Conservation (phyloP, 2,329 filamentous ascomycete species). For the Aaosphaeria pasadenensis region DNA sequence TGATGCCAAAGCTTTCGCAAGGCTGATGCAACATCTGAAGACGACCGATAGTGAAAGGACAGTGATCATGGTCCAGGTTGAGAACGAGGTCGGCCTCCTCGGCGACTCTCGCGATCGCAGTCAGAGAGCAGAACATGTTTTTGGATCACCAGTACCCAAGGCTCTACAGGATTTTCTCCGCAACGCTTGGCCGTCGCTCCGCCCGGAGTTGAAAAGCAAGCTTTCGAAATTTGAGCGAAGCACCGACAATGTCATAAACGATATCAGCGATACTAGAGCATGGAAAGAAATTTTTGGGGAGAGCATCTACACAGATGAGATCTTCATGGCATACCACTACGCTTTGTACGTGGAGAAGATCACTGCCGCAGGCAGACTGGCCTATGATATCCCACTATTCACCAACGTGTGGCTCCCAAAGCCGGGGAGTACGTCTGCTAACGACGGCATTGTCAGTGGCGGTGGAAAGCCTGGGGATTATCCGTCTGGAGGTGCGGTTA, state of each 20-base stretch:
- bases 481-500: slow-evolving; percentile 47
- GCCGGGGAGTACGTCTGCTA: slow-evolving; percentile 7
- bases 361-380: slow-evolving; percentile 40
- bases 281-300: slow-evolving; percentile 44
- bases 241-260: background rate
- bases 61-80: slow-evolving; percentile 57
- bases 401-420: slow-evolving; percentile 49
- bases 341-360: slow-evolving; percentile 42
- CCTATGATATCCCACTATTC: slow-evolving; percentile 44
- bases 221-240: background rate
- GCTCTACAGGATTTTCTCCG: background rate
- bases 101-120: slow-evolving; percentile 52
- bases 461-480: slow-evolving; percentile 45
- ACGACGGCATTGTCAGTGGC: slow-evolving; percentile 40
- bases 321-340: slow-evolving; percentile 50
- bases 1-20: slow-evolving; percentile 39
- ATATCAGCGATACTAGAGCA: slow-evolving; percentile 2
- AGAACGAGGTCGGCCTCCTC: slow-evolving; percentile 54
- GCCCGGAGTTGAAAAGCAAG: background rate
- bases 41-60: slow-evolving; percentile 48
- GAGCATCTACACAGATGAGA: slow-evolving; percentile 34
- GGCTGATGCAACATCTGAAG: slow-evolving; percentile 40
- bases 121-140: slow-evolving; percentile 40
- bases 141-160: slow-evolving; percentile 13
- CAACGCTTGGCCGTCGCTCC: background rate